Evolutionary conservation across 768 basidiomycete species (phyloP), one percentile per base, ranked within the genome.

Genomic region (Russula ochroleuca): DNA sequence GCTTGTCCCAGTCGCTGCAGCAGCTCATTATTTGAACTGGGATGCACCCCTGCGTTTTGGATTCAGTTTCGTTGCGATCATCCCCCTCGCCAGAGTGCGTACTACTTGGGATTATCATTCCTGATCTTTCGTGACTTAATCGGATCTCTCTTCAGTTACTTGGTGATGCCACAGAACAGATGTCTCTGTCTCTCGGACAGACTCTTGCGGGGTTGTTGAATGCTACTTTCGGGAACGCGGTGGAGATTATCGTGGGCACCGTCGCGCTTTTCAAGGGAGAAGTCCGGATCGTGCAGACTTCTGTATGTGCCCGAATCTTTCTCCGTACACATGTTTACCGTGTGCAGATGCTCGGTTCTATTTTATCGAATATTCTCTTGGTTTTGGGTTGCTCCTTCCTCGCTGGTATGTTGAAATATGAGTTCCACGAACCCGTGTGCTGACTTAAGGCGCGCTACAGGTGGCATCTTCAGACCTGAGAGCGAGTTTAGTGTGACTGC

Each of bases 321-420:
- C 17, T 41, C 62, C 14, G 35, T 17, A 13, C 45, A 59, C 50
- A 19, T 23, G 33, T 50, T 70, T 25, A 61, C 53, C 28, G 25
- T 38, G 17, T 58, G 3, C 67, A 90, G 89, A 86, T 96, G 82
- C 82, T 97, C 50, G 94, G 94, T 21, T 94, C 91, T 33, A 90
- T 97, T 64, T 76, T 97, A 43, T 94, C 92, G 13, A 97, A 97
- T 74, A 78, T 95, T 45, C 81, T 97, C 11, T 80, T 97, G 41
- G 93, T 98, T 17, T 79, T 98, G 15, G 94, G 94, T 8, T 92
- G 89, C 74, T 92, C 91, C 15, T 95, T 95, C 79, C 77, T 94
- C 58, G 92, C 91, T 55, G 88, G 87, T 85, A 65, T 64, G 78
- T 74, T 73, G 13, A 14, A 47, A 19, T 33, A 19, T 37, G 13